phyloP scores from a whole-genome alignment of 257 asterid genomes.

The Ajuga chamaepitys region DNA sequence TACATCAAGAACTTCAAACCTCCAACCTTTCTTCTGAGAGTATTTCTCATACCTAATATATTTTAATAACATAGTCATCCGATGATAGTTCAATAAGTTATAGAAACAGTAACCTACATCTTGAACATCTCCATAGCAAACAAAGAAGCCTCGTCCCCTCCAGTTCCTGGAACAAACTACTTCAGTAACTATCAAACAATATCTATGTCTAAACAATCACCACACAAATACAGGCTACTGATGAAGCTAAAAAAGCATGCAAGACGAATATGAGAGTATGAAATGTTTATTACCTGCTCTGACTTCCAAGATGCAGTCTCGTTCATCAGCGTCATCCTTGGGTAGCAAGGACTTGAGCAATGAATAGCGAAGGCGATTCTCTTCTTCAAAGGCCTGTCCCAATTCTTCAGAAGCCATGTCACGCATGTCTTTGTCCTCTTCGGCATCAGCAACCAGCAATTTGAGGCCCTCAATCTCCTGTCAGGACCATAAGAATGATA shows the following conservation, averaged over 20 bases:
- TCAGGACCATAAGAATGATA: neutral
- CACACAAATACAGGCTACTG: neutral
- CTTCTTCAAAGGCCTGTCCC: slow-evolving; percentile 58
- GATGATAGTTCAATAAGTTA: slow-evolving; percentile 2
- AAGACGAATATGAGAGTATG: neutral
- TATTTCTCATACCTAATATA: slow-evolving; percentile 78
- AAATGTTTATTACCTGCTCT: slow-evolving; percentile 62
- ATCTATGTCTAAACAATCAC: neutral
- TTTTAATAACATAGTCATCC: slow-evolving; percentile 6
- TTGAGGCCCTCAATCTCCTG: slow-evolving; percentile 77
- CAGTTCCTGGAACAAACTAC: slow-evolving; percentile 54
- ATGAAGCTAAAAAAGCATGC: slow-evolving; percentile 1
- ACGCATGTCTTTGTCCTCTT: slow-evolving; percentile 77
- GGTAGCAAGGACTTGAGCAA: slow-evolving; percentile 82
- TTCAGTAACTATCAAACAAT: slow-evolving; percentile 2
- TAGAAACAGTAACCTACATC: slow-evolving; percentile 41
- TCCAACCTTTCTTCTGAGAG: slow-evolving; percentile 78
- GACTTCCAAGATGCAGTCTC: slow-evolving; percentile 91
- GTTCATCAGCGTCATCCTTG: slow-evolving; percentile 94
- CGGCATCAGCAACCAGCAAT: slow-evolving; percentile 52
- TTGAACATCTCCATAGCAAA: slow-evolving; percentile 93
- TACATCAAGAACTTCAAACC: slow-evolving; percentile 65
- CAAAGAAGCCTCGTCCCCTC: slow-evolving; percentile 97
- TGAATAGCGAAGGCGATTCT: slow-evolving; percentile 51
- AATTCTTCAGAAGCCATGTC: slow-evolving; percentile 86